Evolutionary conservation across 2,329 filamentous ascomycete species (phyloP), one percentile per base, ranked within the genome.

Genomic region (Cryphonectria parasitica): DNA sequence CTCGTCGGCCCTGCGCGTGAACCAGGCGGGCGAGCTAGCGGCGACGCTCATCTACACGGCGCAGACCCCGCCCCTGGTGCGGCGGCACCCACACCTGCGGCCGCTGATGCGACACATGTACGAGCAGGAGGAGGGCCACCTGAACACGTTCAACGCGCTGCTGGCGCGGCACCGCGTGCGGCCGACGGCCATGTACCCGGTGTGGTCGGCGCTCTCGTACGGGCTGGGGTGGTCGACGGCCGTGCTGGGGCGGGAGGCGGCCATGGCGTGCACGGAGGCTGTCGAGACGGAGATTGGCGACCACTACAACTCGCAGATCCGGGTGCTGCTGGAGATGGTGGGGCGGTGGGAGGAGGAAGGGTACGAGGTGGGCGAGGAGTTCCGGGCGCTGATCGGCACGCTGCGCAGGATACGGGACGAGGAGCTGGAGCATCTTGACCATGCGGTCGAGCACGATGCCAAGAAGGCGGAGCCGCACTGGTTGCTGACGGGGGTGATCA

Each of bases 251-350:
- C 89, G 94, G 64, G 94, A 98, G 82, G 95, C 95, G 1, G 95
- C 96, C 49, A 99, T 99, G 96, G 96, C 96, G 17, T 99, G 96
- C 79, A 98, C 96, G 0, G 96, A 99, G 82, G 96, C 96, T 0
- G 95, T 99, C 1, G 96, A 99, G 85, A 99, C 95, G 8, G 96
- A 98, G 84, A 99, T 99, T 73, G 96, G 96, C 2, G 90, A 90
- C 39, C 96, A 99, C 82, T 99, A 99, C 80, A 98, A 98, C 79
- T 90, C 90, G 74, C 96, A 99, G 83, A 94, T 99, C 58, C 85
- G 93, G 36, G 87, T 89, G 67, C 82, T 99, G 75, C 80, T 98
- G 54, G 90, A 92, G 73, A 98, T 97, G 91, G 88, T 93, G 70
- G 85, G 88, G 10, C 87, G 91, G 74, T 93, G 94, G 85, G 89